Base-by-base conservation (phyloP, 2,329 filamentous ascomycete species). In the Graphilbum ipis-grandicollis region DNA sequence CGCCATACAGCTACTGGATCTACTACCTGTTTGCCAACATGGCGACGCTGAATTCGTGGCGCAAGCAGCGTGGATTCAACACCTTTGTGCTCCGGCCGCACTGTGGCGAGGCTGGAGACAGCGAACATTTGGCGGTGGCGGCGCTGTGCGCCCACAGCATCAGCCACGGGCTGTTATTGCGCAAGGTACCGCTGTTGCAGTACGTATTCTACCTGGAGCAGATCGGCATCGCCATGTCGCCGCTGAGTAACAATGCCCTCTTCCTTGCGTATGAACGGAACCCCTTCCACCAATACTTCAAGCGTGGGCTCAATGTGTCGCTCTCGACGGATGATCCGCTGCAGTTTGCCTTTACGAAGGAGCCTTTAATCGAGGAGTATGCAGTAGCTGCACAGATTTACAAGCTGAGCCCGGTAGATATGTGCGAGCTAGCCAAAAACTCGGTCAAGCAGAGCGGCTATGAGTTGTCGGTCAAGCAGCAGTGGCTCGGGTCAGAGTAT, bases 201-300 rank as follows among this genome's bases (percentile, higher is more conserved):
- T 98, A 98, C 56, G 75, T 96, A 35, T 98, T 93, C 60, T 98
- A 98, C 50, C 72, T 98, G 17, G 86, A 98, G 52, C 88, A 96
- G 52, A 94, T 98, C 43, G 90, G 90, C 40, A 90, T 98, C 44
- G 90, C 90, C 42, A 98, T 98, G 90, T 96, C 88, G n/a, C 90
- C 90, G 3, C 67, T 98, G 33, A 93, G 85, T 56, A 98, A 98
- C 62, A 98, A 98, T 49, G 90, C 90, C 0, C 61, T 98, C 23
- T 98, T 98, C 60, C 62, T 98, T 36, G 85, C 88, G 1, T 96
- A 98, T 51, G 90, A 98, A 56, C 76, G 92, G 41, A 98, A 98
- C 48, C 90, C 90, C 0, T 98, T 93, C 58, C 68, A 93, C 47
- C 82, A 81, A 50, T 98, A 98, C 58, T 98, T 98, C 64, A 79